Base-by-base conservation (phyloP, 2,329 filamentous ascomycete species). In the Aulographum hederae region DNA sequence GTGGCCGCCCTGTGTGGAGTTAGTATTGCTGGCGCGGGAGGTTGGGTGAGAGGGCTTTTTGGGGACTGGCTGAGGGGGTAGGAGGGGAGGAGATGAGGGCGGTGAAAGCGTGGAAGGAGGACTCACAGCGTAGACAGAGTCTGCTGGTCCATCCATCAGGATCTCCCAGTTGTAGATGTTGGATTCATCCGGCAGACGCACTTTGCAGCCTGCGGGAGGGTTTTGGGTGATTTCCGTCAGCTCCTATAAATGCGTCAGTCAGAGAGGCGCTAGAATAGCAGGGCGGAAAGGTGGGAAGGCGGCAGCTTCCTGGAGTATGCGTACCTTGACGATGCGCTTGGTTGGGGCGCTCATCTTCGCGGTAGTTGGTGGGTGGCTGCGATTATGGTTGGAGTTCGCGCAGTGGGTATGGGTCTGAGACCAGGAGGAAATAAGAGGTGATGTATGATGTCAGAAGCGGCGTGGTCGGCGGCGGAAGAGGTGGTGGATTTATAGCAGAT, bases 111-210 rank as follows among this genome's bases (percentile, higher is more conserved):
- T 20, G n/a, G n/a, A n/a, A n/a, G 14, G 18, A n/a, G 14, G 12
- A 54, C 61, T 32, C 60, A 78, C 75, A 29, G 68, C 60, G 46
- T 77, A 79, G 28, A 69, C 61, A 12, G 74, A 76, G 26, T 63
- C 61, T 33, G 67, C 60, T 3, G 75, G 76, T 1, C 73, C 75
- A 30, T 73, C 64, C 60, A 80, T 69, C 34, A 63, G 51, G 37
- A 78, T 63, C 38, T 73, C 67, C 76, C 76, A 81, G 43, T 68
- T 61, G 46, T 73, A 69, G 40, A 80, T 57, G 52, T 79, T 67
- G 37, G 64, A 55, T 43, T 79, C 74, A 40, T 74, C 64, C 30
- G 62, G 56, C 6, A 74, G 59, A 34, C 53, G 55, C 39, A 75
- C 63, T 12, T 47, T 58, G 42, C 71, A 67, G 31, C 72, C 72